Base-by-base conservation (phyloP, 805 yeast species). In the Kregervanrija pseudodelftensis region DNA sequence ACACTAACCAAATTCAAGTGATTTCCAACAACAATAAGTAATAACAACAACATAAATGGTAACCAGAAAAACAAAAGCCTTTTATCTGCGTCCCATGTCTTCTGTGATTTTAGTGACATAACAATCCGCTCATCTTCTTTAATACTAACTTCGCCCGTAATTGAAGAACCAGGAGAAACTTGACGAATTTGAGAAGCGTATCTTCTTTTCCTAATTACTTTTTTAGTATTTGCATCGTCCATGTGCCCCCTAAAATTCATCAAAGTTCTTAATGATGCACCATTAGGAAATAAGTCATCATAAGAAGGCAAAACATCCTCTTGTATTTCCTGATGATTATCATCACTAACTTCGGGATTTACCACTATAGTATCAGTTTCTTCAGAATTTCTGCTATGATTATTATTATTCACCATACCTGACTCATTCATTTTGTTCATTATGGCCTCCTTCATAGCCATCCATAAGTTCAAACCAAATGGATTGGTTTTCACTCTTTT, bases 61-160 rank as follows among this genome's bases (percentile, higher is more conserved):
- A 89, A 65, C 97, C 97, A 90, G 73, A 90, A 89, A 61, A 90
- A 86, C 49, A 87, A 66, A 50, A 90, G 70, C 86, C 88, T 83
- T 57, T 78, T 82, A 64, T 90, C 97, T 56, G 87, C 84, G 54
- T 70, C 72, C 33, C 76, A 67, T 0, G 77, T 66, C 53, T 74
- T 75, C 22, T 76, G 61, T 15, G 57, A 50, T 43, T 54, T 58
- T 47, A 54, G 60, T 32, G 63, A 44, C 51, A 32, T 36, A 35
- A 8, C 31, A 3, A 28, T 37, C 38, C 8, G n/a, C 8, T 28
- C n/a, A 37, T 9, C 14, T 15, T 22, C 11, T 35, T 11, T 10
- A n/a, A 35, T 14, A 11, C 7, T 17, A 4, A 30, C 41, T 11
- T 37, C 47, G 8, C 30, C 37, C 2, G 47, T 14, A 14, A 39